These are phyloP conservation scores for Stylosanthes scabra DNA, from an alignment of 331 rosid species.

Conservation along the genomic window DNA sequence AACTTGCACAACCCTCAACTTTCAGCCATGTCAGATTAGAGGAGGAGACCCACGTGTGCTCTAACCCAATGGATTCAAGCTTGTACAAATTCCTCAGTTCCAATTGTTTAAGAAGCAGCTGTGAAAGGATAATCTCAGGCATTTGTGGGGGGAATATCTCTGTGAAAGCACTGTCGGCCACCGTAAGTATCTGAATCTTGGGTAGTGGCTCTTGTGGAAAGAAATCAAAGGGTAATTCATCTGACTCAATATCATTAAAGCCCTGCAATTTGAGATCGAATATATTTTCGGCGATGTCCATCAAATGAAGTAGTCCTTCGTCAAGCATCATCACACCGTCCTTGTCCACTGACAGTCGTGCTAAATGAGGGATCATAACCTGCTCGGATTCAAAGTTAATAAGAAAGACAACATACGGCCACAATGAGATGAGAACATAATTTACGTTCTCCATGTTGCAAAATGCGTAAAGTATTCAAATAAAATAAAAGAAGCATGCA, in stretches of 20 bases:
- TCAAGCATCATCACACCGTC: constrained; percentile 19
- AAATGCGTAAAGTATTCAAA: no score
- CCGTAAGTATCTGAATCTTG: neutral
- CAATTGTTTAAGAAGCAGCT: no score
- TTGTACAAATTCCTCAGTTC: no score
- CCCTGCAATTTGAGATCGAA: neutral
- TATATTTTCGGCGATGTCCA: neutral
- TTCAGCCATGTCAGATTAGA: no score
- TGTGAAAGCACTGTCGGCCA: neutral
- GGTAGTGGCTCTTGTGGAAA: neutral
- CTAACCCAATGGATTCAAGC: no score
- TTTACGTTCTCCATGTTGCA: no score
- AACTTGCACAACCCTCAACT: neutral
- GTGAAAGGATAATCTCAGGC: neutral
- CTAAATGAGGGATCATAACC: neutral
- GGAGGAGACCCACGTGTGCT: no score
- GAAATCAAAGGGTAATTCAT: neutral
- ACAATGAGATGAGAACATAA: no score
- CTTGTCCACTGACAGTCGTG: neutral
- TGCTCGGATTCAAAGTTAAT: neutral
- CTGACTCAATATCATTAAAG: neutral
- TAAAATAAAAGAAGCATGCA: no score
- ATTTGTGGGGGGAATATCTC: constrained; percentile 14
- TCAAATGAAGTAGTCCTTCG: constrained; percentile 15
- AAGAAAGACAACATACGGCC: no score